These are phyloP conservation scores for Cutaneotrichosporon sp. DNA, from an alignment of 1,284 basidiomycete species.

Conservation along the genomic window DNA sequence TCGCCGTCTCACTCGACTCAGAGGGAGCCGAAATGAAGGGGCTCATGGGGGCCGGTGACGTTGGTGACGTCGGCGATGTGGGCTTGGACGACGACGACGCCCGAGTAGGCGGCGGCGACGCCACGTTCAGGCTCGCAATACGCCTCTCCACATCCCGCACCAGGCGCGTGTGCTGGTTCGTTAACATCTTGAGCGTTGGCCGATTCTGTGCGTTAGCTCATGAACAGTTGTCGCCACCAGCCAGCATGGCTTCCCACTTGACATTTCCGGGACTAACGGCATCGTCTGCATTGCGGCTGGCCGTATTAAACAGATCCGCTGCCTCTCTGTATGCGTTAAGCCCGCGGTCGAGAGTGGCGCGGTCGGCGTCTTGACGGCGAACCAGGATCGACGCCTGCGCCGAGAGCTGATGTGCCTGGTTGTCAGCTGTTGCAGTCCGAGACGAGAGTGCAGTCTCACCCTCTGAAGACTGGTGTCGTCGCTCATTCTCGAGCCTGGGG, in stretches of 20 bases:
- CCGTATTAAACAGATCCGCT: constrained; percentile 36
- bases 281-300: constrained; percentile 14
- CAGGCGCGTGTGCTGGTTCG: constrained; percentile 42
- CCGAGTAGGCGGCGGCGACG: no score
- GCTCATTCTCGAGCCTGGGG: constrained; percentile 8
- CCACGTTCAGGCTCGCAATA: constrained; percentile 13
- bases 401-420: constrained; percentile 44
- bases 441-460: no score
- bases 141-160: constrained; percentile 39
- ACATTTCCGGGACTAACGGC: constrained; percentile 17
- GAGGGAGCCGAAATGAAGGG: neutral
- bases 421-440: no score
- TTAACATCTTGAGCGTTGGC: constrained; percentile 38
- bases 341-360: constrained; percentile 25
- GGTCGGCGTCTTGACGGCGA: constrained; percentile 16
- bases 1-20: neutral
- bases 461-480: constrained; percentile 20
- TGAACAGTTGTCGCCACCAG: no score
- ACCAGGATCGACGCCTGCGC: constrained; percentile 33
- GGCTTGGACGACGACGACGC: no score
- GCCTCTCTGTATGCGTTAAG: constrained; percentile 35
- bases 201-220: constrained; percentile 4
- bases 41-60: neutral
- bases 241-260: no score
- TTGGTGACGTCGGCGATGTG: neutral